Conservation (phyloP, 306 rosid genomes). For the Nissolia schottii region DNA sequence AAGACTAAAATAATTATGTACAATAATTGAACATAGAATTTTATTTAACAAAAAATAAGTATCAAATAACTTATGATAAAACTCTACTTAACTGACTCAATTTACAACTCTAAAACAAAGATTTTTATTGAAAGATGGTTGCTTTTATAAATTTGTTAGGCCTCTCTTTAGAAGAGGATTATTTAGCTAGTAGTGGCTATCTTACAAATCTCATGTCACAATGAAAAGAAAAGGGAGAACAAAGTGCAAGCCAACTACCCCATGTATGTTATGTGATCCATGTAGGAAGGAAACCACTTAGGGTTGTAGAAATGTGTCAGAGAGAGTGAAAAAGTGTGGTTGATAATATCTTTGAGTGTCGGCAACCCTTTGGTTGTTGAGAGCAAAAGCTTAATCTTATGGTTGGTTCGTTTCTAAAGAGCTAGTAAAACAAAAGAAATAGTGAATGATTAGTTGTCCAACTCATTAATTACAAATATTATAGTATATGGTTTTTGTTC, state of each 20-base stretch:
- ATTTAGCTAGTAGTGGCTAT: neutral
- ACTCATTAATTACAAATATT: neutral
- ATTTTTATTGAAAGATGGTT: no score
- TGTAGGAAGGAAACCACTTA: neutral
- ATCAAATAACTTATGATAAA: no score
- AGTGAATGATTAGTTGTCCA: neutral
- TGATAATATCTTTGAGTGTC: slow-evolving; percentile 26
- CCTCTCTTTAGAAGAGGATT: no score
- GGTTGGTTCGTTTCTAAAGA: neutral
- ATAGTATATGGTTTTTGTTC: neutral
- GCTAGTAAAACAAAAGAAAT: neutral
- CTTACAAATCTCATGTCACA: neutral
- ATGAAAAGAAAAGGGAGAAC: neutral
- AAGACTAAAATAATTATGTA: no score
- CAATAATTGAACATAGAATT: no score
- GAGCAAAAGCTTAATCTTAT: neutral
- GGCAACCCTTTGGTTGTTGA: slow-evolving; percentile 28
- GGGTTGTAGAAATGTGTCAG: neutral
- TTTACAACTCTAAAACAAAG: no score
- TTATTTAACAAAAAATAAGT: no score
- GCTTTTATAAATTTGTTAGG: no score
- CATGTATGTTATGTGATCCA: neutral
- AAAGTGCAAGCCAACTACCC: neutral
- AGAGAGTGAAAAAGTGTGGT: neutral
- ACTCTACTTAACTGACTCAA: no score